A percentile compares a stretch with the other conserved stretches of the same genome.
Conservation (phyloP, 148 eudicot genomes). For the Spergularia marina region DNA sequence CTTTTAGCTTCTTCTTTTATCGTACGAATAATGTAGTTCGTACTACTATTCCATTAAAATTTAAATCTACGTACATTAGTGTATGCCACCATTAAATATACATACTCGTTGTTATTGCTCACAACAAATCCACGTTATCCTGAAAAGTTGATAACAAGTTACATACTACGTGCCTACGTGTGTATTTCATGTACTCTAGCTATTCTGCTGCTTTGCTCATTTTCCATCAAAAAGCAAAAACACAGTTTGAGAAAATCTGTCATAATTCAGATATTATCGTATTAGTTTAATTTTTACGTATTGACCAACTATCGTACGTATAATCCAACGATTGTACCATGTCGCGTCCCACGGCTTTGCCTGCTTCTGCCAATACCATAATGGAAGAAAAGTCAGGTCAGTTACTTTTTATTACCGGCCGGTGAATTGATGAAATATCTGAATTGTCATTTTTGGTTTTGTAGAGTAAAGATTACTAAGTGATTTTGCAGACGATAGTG, state of each 20-base stretch:
- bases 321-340: neutral
- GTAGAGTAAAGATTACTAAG: neutral
- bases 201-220: neutral
- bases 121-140: conserved; percentile 6
- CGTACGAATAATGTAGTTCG: no score
- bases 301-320: no score
- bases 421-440: neutral
- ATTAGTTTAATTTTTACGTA: neutral
- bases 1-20: neutral
- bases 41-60: neutral
- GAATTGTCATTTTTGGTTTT: neutral
- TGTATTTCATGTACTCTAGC: conserved; percentile 1
- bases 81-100: neutral
- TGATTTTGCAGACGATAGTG: conserved; percentile 32
- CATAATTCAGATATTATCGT: neutral
- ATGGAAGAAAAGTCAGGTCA: conserved; percentile 21
- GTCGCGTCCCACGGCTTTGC: conserved; percentile 29
- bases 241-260: neutral
- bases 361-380: neutral
- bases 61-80: no score
- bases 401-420: neutral
- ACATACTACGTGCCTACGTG: conserved; percentile 8
- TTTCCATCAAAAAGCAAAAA: no score
- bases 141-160: no score
- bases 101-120: neutral